These are phyloP conservation scores for Helotiales sp. DNA, from an alignment of 2,329 filamentous ascomycete species.

Conservation along the genomic window DNA sequence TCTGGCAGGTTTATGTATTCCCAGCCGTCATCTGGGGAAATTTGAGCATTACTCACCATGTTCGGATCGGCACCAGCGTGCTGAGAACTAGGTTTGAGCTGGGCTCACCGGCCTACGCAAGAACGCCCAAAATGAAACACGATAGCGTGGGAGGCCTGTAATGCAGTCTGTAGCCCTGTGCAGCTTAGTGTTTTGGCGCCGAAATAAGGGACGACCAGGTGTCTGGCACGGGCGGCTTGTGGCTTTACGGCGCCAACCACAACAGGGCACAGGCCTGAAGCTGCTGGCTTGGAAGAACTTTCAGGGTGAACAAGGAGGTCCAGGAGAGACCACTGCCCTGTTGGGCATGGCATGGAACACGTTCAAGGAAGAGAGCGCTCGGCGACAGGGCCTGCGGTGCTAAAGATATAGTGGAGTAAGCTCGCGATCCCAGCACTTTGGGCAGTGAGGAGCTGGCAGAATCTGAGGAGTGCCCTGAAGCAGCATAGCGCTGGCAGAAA, in stretches of 20 bases:
- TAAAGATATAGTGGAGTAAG: conserved; percentile 9
- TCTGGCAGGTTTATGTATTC: conserved; percentile 30
- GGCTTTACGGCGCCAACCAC: conserved; percentile 6
- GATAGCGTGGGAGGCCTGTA: conserved; percentile 35
- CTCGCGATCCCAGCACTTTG: conserved; percentile 4
- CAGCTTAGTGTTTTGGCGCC: conserved; percentile 16
- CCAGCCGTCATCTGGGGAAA: conserved; percentile 29
- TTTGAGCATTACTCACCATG: conserved; percentile 27
- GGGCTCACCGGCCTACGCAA: conserved; percentile 18
- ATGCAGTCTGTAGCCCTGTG: conserved; percentile 5
- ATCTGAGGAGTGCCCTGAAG: background rate
- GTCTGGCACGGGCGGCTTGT: conserved; percentile 4
- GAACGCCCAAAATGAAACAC: conserved; percentile 34
- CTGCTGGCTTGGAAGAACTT: too few species aligned
- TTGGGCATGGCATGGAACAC: background rate
- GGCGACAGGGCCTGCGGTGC: conserved; percentile 12
- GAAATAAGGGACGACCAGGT: conserved; percentile 17
- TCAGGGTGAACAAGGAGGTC: background rate
- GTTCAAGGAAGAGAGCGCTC: background rate
- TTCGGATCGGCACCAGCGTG: conserved; percentile 25
- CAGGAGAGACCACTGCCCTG: background rate
- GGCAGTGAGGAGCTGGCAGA: conserved; percentile 6
- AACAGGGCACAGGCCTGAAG: conserved; percentile 11
- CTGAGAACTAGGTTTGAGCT: conserved; percentile 21
- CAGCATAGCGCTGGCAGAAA: conserved; percentile 10